Evolutionary conservation across 805 yeast species (phyloP), one percentile per base, ranked within the genome.

Genomic region (Tetrapisispora fleetii): DNA sequence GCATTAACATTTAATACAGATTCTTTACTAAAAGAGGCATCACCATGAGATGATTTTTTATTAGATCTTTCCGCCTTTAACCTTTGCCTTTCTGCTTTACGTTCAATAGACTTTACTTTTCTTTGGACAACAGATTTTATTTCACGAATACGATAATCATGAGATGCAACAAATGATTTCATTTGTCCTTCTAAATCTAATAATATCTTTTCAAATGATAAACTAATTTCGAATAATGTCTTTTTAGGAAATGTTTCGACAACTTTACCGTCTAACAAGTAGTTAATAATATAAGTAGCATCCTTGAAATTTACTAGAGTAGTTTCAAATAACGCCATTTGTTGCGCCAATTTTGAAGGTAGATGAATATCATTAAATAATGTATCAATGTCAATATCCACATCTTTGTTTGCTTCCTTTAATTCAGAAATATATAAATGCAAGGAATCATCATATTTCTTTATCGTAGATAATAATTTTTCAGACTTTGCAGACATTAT

Each of bases 301-400:
- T 52, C 53, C 37, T 56, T 51, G 18, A 62, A 49, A 10, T 40
- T 30, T 3, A 48, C 17, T 6, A 57, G 13, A 5, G 52, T 50
- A 4, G 51, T 50, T 19, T 57, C 48, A 49, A 54, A 53, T 9
- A 47, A 43, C 1, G 35, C 19, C 16, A 51, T 40, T 2, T 57
- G 38, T 11, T 49, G 50, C 3, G 54, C 22, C 11, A 59, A 37
- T 24, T 57, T 54, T 19, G 54, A 39, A 17, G 67, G 64, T 16
- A 57, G 40, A 47, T 70, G 72, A 42, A 79, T 59, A 51, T 75
- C 71, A 35, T 68, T 65, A 50, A 73, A 75, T 55, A 78, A 81
- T 47, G 72, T 70, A 33, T 75, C 77, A 51, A 75, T 78, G 55
- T 81, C 77, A 24, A 81, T 58, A 0, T 72, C 76, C 2, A 67